Evolutionary conservation across 495 filamentous ascomycete genomes (phyloP).

Genomic region (Aspergillus cavernicola): DNA sequence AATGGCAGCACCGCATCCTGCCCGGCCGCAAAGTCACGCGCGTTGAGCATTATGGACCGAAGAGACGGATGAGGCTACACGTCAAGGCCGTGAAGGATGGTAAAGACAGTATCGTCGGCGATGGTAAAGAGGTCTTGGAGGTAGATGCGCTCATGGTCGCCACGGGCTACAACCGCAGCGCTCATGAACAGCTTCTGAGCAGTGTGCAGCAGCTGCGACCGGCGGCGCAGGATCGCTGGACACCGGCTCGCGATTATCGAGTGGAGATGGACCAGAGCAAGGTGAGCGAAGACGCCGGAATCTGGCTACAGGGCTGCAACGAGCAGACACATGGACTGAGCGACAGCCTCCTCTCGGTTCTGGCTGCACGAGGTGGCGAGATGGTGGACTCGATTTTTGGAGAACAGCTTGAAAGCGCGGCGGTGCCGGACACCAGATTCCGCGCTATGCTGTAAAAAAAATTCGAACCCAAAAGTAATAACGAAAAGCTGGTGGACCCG

Average conservation of each 20-base stretch:
- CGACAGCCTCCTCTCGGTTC: constrained; percentile 74
- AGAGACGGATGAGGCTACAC: constrained; percentile 40
- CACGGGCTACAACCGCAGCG: constrained; percentile 78
- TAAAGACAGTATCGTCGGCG: constrained; percentile 18
- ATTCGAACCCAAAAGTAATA: background rate
- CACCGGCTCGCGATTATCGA: constrained; percentile 62
- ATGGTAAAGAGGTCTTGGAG: constrained; percentile 57
- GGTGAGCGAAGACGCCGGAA: constrained; percentile 60
- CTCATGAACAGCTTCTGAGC: constrained; percentile 73
- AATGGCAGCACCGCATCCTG: constrained; percentile 80
- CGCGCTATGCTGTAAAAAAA: constrained; percentile 38
- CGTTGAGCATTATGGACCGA: constrained; percentile 48
- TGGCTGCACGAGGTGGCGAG: constrained; percentile 72
- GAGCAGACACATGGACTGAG: constrained; percentile 87
- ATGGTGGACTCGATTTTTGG: constrained; percentile 75
- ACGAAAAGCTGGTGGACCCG: background rate
- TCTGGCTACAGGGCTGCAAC: constrained; percentile 95
- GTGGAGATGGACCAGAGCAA: constrained; percentile 62
- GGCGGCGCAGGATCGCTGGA: constrained; percentile 37
- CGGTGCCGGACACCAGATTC: constrained; percentile 39
- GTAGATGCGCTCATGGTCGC: constrained; percentile 81
- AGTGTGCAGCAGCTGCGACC: constrained; percentile 61
- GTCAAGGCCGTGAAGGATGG: constrained; percentile 27
- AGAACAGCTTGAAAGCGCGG: constrained; percentile 31
- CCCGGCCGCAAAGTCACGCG: constrained; percentile 58